Evolutionary conservation across 2,329 filamentous ascomycete species (phyloP), one percentile per base, ranked within the genome.

Genomic region (Nannizzia gypsea): DNA sequence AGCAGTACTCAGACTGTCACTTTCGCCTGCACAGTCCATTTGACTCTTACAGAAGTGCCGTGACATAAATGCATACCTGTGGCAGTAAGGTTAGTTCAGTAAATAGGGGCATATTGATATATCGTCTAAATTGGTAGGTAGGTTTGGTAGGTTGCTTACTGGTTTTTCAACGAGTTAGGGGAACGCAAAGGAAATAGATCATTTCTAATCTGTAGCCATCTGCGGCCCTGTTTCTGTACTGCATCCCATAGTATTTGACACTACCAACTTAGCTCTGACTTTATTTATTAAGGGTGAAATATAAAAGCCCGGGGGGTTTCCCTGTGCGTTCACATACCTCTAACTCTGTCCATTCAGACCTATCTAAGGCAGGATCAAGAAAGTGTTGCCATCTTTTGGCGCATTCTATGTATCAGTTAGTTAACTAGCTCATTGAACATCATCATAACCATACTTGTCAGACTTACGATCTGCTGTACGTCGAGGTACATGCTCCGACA

Each of bases 401-500:
- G 28, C 50, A 55, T 55, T 55, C 50, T 55, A 36, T 20, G 22
- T 17, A 28, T 55, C n/a, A 22, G 11, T 55, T 55, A 55, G 50
- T 36, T n/a, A n/a, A n/a, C n/a, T n/a, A n/a, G n/a, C n/a, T n/a
- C 17, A 20, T 52, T 3, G 26, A 11, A 17, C 11, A 52, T 52
- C 46, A 24, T 22, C 11, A n/a, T 13, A 13, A 40, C 9, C 4
- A 3, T 22, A 46, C 9, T 3, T 20, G 42, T 3, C 42, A 6
- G 8, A 55, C 50, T n/a, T 55, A 55, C 50, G 50, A 17, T 55
- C 50, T 26, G 50, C 50, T 15, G 26, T 55, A 24, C 50, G 50
- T 2, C 26, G 24, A n/a, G 24, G 50, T 13, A 55, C 50, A 28
- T 31, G 13, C 13, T 28, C 6, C 31, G 50, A 20, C n/a, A 36